Conservation (phyloP, 345 rosid species). For the Nephelium lappaceum region DNA sequence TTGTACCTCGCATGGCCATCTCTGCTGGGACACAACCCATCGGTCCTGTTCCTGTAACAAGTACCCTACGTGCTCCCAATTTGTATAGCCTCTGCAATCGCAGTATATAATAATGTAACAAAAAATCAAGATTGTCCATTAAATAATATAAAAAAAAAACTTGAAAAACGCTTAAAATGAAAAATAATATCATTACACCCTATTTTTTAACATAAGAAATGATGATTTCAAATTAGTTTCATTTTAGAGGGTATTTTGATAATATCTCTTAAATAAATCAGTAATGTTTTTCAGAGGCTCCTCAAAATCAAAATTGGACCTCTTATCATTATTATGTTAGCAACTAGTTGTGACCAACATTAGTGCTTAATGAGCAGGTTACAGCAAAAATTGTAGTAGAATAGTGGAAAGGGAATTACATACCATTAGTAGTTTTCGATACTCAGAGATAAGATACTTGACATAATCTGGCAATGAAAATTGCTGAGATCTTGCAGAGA, state of each 20-base stretch:
- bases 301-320: not conserved
- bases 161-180: no score
- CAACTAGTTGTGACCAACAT: not conserved
- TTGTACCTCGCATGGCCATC: slow-evolving; percentile 33
- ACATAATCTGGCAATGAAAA: slow-evolving; percentile 59
- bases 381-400: not conserved
- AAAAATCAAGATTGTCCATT: no score
- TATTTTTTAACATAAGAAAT: no score
- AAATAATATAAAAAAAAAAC: no score
- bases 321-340: not conserved
- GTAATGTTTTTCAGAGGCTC: no score
- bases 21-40: slow-evolving; percentile 53
- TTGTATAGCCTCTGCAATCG: slow-evolving; percentile 33
- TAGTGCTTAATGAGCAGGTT: not conserved
- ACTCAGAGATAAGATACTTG: slow-evolving; percentile 62
- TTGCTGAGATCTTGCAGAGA: slow-evolving; percentile 80
- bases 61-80: slow-evolving; percentile 41
- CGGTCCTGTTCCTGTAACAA: slow-evolving; percentile 54
- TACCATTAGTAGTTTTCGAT: slow-evolving; percentile 42
- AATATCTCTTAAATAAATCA: no score
- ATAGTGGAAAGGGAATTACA: slow-evolving; percentile 28
- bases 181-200: no score
- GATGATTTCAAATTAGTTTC: no score
- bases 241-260: no score
- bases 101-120: not conserved